Evolutionary conservation across 108 stramenopile species (phyloP), one percentile per base, ranked within the genome.

Genomic region (Skeletonema grethae): DNA sequence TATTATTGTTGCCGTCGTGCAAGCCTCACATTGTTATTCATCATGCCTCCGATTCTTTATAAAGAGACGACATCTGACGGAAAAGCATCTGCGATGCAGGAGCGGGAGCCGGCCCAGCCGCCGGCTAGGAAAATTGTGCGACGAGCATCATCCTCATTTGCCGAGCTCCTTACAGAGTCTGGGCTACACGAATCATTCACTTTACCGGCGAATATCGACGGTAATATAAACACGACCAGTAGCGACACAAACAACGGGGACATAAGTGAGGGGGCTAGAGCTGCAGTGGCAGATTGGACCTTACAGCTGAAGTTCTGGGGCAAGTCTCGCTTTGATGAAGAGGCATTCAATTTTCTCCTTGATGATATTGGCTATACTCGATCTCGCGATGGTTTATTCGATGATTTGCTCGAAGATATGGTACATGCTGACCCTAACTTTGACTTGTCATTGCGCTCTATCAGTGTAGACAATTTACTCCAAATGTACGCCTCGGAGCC

Each of bases 341-440:
- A 60, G 31, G 58, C 15, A 39, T 60, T 60, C 58, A 28, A 60
- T 31, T n/a, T 35, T 6, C 38, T 60, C 15, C 58, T 60, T 39
- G 58, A 60, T 34, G 58, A 60, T 9, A 60, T 60, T 30, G 58
- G 58, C 5, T 60, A 60, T 60, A 31, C 58, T 39, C 28, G 58
- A 3, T 5, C 11, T 1, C 28, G 58, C 5, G 16, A 60, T 60
- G 58, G 58, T 7, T 41, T 60, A 13, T 60, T 60, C 12, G 58
- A 60, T 35, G 20, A 34, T 34, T 60, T 60, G 20, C 38, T 48
- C 18, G 16, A 48, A 48, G 46, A 48, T 48, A 4, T 48, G 9
- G 16, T 1, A 5, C 0, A 18, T 48, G 46, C 46, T 4, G n/a
- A 48, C 18, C 46, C 46, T 6, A 16, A 16, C 16, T 48, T 48